A percentile compares a stretch with the other conserved stretches of the same genome.
Conservation (phyloP, 2,329 filamentous ascomycete genomes). For the Claviceps sp. region DNA sequence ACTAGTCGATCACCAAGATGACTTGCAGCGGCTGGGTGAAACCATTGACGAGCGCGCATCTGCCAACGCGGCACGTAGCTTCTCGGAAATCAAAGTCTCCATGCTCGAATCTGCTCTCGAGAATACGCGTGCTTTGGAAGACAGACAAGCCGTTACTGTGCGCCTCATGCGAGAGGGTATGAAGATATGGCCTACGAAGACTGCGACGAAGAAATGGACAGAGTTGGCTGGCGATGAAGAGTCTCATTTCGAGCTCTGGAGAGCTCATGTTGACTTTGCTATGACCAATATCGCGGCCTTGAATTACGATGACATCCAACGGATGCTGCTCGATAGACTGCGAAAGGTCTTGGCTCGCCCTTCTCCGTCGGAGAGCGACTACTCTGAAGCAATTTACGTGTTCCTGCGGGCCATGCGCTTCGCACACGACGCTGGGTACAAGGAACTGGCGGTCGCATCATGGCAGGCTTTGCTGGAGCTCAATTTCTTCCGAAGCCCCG, state of each 20-base stretch:
- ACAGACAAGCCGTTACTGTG: slow-evolving; percentile 48
- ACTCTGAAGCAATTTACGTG: slow-evolving; percentile 43
- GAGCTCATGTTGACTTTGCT: slow-evolving; percentile 55
- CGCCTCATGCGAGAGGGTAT: slow-evolving; percentile 61
- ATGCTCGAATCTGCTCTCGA: slow-evolving; percentile 66
- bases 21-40: slow-evolving; percentile 41
- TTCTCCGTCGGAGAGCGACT: slow-evolving; percentile 5
- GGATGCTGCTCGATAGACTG: slow-evolving; percentile 42
- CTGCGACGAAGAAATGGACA: slow-evolving; percentile 51
- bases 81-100: slow-evolving; percentile 67
- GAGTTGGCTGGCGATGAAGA: slow-evolving; percentile 22
- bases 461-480: slow-evolving; percentile 78
- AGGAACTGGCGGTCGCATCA: slow-evolving; percentile 60
- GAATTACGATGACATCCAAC: slow-evolving; percentile 51
- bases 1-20: slow-evolving; percentile 67
- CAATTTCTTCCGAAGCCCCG: slow-evolving; percentile 39
- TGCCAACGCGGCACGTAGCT: slow-evolving; percentile 49
- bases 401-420: slow-evolving; percentile 64
- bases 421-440: slow-evolving; percentile 62
- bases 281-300: slow-evolving; percentile 57
- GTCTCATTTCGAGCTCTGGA: slow-evolving; percentile 50
- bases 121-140: slow-evolving; percentile 31
- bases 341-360: slow-evolving; percentile 8
- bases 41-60: slow-evolving; percentile 32
- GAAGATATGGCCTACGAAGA: slow-evolving; percentile 58